Conservation (phyloP, 2,329 filamentous ascomycete species). For the Dothistroma septosporum region DNA sequence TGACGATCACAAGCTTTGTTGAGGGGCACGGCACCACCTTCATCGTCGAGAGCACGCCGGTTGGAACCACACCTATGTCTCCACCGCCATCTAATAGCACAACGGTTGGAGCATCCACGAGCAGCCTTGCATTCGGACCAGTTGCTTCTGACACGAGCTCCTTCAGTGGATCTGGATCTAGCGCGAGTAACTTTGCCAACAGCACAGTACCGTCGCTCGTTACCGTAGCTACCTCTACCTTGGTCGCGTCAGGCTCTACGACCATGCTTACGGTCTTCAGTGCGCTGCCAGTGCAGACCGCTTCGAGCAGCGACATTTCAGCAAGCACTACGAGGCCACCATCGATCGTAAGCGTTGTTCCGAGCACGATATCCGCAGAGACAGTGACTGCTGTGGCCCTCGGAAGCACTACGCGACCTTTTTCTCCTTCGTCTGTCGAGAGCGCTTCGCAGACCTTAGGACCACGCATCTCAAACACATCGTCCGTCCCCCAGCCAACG, state of each 20-base stretch:
- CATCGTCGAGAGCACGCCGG: conserved; percentile 6
- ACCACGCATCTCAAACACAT: neutral
- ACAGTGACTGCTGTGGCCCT: neutral
- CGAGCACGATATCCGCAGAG: neutral
- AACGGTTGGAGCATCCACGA: neutral
- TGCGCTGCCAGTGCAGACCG: neutral
- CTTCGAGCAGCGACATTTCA: too few relatives aligned
- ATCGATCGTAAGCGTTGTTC: too few relatives aligned
- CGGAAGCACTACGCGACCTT: neutral
- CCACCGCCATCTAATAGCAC: conserved; percentile 10
- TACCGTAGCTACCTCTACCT: neutral
- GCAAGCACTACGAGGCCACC: neutral
- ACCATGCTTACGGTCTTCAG: neutral
- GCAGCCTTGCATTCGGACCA: neutral
- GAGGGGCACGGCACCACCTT: conserved; percentile 15
- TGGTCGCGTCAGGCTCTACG: neutral
- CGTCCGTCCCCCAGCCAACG: neutral
- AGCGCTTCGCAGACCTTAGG: neutral
- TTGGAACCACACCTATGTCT: conserved; percentile 11
- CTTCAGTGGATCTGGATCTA: neutral
- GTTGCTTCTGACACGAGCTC: neutral
- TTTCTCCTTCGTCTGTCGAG: neutral
- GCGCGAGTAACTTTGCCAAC: neutral
- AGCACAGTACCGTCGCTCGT: neutral
- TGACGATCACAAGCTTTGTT: conserved; percentile 17